Percentiles rank a stretch among this genome's conserved stretches.
These are phyloP conservation scores for Hanseniaspora vineae DNA, from an alignment of 805 yeast species.

Conservation along the genomic window DNA sequence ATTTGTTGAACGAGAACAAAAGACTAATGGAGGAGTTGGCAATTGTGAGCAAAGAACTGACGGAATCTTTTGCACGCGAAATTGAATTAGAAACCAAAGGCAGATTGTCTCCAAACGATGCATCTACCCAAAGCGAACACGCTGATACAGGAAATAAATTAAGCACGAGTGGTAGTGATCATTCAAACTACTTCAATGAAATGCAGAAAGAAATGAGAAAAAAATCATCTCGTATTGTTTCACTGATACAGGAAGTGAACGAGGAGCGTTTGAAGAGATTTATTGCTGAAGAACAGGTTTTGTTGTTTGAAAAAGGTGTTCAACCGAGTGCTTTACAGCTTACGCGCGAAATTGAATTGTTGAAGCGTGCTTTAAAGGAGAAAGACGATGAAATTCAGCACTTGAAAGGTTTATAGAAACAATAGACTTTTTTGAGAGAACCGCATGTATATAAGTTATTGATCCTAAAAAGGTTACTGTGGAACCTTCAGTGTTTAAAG, in stretches of 20 bases:
- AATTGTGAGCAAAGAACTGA: conserved; percentile 57
- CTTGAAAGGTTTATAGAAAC: conserved; percentile 3
- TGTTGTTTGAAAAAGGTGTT: conserved; percentile 40
- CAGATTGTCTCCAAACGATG: conserved; percentile 5
- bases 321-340: conserved; percentile 43
- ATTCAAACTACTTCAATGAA: conserved; percentile 6
- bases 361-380: conserved; percentile 33
- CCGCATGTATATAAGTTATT: no score
- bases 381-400: conserved; percentile 39
- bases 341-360: conserved; percentile 41
- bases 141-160: background rate
- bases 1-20: conserved; percentile 46
- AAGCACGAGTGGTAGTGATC: background rate
- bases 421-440: background rate
- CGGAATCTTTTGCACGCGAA: conserved; percentile 60
- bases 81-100: conserved; percentile 35
- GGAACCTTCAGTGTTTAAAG: no score
- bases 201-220: conserved; percentile 25
- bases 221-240: conserved; percentile 32
- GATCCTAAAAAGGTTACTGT: no score
- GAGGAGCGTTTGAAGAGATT: conserved; percentile 54
- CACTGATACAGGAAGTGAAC: conserved; percentile 42
- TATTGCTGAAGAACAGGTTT: conserved; percentile 58
- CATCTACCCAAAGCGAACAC: background rate
- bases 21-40: conserved; percentile 51